Evolutionary conservation across 2,329 filamentous ascomycete species (phyloP).

Genomic region (Pyricularia pennisetigena): DNA sequence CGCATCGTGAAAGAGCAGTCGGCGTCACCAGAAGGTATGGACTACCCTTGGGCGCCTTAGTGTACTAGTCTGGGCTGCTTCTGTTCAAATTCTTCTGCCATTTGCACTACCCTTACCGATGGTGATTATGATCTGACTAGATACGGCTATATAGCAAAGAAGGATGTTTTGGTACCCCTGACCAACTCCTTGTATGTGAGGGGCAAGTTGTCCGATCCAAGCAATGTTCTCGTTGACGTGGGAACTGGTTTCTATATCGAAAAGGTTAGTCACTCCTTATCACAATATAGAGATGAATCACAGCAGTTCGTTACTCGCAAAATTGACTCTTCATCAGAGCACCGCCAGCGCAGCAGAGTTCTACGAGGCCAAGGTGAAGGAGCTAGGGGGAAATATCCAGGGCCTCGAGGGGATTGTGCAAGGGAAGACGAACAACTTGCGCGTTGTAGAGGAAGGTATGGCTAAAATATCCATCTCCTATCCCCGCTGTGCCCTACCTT

Average conservation of each 20-base stretch:
- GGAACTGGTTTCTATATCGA: constrained; percentile 93
- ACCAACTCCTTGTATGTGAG: constrained; percentile 93
- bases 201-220: constrained; percentile 30
- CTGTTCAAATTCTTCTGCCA: neutral
- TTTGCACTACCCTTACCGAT: neutral
- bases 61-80: neutral
- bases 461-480: neutral
- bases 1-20: constrained; percentile 48
- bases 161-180: constrained; percentile 76
- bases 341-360: constrained; percentile 43
- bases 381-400: constrained; percentile 41
- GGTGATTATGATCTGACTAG: neutral
- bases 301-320: neutral
- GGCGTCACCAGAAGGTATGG: constrained; percentile 3
- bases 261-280: constrained; percentile 51
- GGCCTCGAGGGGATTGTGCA: constrained; percentile 48
- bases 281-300: neutral
- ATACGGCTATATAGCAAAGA: constrained; percentile 19
- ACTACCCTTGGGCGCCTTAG: neutral
- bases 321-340: constrained; percentile 24
- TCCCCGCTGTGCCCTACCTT: constrained; percentile 3
- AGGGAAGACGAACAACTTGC: constrained; percentile 72
- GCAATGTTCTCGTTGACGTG: constrained; percentile 52
- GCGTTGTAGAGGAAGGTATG: constrained; percentile 78
- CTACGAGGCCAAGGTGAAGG: constrained; percentile 46